Evolutionary conservation across 768 basidiomycete species (phyloP).

Genomic region (Calvatia gigantea): DNA sequence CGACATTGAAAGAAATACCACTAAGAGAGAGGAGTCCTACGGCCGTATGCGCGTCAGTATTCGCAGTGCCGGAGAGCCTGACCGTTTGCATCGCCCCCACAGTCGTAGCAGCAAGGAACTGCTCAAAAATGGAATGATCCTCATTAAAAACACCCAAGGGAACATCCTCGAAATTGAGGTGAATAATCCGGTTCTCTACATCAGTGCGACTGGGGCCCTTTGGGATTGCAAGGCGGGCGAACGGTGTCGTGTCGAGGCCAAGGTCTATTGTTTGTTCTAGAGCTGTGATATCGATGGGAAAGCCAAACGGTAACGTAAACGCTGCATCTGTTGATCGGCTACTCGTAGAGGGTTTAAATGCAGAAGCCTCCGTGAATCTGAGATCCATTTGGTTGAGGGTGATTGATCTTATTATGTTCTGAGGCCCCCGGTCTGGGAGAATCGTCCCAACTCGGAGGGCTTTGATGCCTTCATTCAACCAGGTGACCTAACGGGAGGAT

Average conservation of each 20-base stretch:
- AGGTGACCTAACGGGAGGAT: conserved; percentile 46
- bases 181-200: conserved; percentile 56
- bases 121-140: conserved; percentile 49
- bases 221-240: conserved; percentile 61
- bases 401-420: conserved; percentile 64
- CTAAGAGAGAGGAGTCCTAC: conserved; percentile 58
- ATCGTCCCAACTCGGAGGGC: conserved; percentile 53
- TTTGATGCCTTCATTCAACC: conserved; percentile 73
- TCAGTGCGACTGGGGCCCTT: conserved; percentile 56
- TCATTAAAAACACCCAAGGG: conserved; percentile 55
- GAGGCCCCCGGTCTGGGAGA: conserved; percentile 59
- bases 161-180: conserved; percentile 54
- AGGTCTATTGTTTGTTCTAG: conserved; percentile 58
- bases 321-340: conserved; percentile 58
- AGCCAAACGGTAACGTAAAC: conserved; percentile 66
- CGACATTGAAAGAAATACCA: conserved; percentile 56
- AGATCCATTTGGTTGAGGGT: conserved; percentile 55
- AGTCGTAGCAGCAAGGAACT: conserved; percentile 62
- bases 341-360: conserved; percentile 55
- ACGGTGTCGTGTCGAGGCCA: conserved; percentile 46
- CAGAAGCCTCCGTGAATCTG: conserved; percentile 52
- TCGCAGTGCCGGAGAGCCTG: conserved; percentile 49
- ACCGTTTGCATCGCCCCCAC: conserved; percentile 41
- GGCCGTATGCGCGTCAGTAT: conserved; percentile 59
- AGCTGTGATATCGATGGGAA: conserved; percentile 64